A percentile compares a stretch with the other conserved stretches of the same genome.
Conservation (phyloP, 805 yeast genomes). For the Saturnispora quitensis region DNA sequence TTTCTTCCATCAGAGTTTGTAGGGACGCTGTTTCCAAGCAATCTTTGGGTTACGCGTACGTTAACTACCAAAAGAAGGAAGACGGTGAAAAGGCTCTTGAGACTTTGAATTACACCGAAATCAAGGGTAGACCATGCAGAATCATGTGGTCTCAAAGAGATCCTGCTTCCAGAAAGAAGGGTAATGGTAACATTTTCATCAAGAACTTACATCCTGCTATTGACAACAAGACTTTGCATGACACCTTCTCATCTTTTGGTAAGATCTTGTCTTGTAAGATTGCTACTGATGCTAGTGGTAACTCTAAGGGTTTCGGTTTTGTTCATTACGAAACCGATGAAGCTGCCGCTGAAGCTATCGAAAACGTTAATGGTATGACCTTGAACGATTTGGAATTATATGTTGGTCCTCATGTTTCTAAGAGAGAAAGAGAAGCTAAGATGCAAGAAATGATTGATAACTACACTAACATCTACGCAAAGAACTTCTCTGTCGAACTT, state of each 20-base stretch:
- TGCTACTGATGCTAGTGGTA: slow-evolving; percentile 87
- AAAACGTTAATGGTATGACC: slow-evolving; percentile 96
- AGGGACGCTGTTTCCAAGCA: slow-evolving; percentile 96
- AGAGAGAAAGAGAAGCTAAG: slow-evolving; percentile 90
- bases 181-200: slow-evolving; percentile 94
- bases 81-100: slow-evolving; percentile 94
- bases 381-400: slow-evolving; percentile 92
- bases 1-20: slow-evolving; percentile 95
- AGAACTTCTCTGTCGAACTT: slow-evolving; percentile 72
- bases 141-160: slow-evolving; percentile 99
- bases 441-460: slow-evolving; percentile 82
- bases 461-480: slow-evolving; percentile 93
- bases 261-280: slow-evolving; percentile 93
- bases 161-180: slow-evolving; percentile 88
- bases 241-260: slow-evolving; percentile 96
- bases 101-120: slow-evolving; percentile 86
- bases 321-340: slow-evolving; percentile 92
- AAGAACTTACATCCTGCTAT: slow-evolving; percentile 97
- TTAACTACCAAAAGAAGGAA: slow-evolving; percentile 79
- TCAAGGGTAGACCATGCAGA: slow-evolving; percentile 95
- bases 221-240: slow-evolving; percentile 97
- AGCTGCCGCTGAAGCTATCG: slow-evolving; percentile 91
- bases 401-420: slow-evolving; percentile 90
- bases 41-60: slow-evolving; percentile 97
- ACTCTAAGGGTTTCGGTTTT: slow-evolving; percentile 93